Evolutionary conservation across 176 grass and related monocot genomes (phyloP).

Genomic region (Triticum turgidum): DNA sequence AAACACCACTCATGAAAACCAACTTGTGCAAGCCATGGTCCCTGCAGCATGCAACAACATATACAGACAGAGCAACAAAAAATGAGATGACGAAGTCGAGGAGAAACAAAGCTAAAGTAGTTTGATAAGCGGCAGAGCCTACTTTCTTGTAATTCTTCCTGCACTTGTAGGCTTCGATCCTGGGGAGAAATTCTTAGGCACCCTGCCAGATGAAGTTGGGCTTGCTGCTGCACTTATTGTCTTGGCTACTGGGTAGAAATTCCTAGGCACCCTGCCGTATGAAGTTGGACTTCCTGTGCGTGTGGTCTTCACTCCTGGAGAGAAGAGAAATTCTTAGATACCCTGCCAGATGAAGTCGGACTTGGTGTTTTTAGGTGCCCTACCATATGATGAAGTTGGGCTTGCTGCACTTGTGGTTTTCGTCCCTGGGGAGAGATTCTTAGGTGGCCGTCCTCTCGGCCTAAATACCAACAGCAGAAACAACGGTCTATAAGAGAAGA

Average conservation of each 20-base stretch:
- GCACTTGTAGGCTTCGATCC: slow-evolving; percentile 20
- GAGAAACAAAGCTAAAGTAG: not conserved
- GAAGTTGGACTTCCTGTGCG: slow-evolving; percentile 13
- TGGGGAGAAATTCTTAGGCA: slow-evolving; percentile 44
- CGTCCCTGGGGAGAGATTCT: not conserved
- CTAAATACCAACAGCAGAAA: slow-evolving; percentile 25
- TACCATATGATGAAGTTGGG: not conserved
- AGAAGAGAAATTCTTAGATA: slow-evolving; percentile 40
- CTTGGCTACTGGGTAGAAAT: slow-evolving; percentile 39
- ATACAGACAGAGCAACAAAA: not conserved
- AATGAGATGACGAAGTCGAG: not conserved
- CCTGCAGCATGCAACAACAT: slow-evolving; percentile 38
- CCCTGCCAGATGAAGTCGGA: slow-evolving; percentile 35
- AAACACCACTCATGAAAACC: slow-evolving; percentile 75
- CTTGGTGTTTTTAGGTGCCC: not conserved
- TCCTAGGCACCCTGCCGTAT: slow-evolving; percentile 39
- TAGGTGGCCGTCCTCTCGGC: not conserved
- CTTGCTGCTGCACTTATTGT: not conserved
- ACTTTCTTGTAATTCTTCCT: slow-evolving; percentile 76
- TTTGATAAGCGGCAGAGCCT: slow-evolving; percentile 1
- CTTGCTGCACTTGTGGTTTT: not conserved
- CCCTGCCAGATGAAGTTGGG: slow-evolving; percentile 5
- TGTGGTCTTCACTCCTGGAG: slow-evolving; percentile 38
- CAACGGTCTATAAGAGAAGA: not conserved
- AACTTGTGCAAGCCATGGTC: slow-evolving; percentile 68